Evolutionary conservation across 495 filamentous ascomycete species (phyloP).

Genomic region (Penicillium pulvis): DNA sequence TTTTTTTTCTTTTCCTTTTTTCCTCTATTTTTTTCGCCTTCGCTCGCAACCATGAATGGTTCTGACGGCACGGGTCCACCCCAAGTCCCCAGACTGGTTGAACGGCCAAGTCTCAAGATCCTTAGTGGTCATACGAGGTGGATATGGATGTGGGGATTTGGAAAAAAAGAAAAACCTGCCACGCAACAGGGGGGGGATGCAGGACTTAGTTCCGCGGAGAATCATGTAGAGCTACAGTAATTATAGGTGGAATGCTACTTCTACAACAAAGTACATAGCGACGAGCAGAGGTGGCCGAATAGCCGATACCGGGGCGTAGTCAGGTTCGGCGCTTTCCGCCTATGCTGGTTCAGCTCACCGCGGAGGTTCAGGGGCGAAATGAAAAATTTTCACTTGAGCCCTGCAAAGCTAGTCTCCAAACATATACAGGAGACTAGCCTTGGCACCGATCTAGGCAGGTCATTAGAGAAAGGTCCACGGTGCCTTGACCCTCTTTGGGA

Average conservation of each 20-base stretch:
- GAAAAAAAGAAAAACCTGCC: slow-evolving; percentile 4
- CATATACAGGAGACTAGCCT: not conserved
- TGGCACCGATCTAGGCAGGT: slow-evolving; percentile 6
- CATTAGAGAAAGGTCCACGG: slow-evolving; percentile 1
- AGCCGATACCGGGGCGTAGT: slow-evolving; percentile 29
- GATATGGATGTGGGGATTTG: not conserved
- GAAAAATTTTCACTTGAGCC: not conserved
- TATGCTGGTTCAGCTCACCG: slow-evolving; percentile 23
- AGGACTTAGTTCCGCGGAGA: slow-evolving; percentile 16
- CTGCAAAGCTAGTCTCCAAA: not conserved
- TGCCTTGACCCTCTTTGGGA: slow-evolving; percentile 6
- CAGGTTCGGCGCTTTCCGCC: slow-evolving; percentile 12
- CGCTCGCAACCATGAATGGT: slow-evolving; percentile 13
- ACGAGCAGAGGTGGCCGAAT: slow-evolving; percentile 4
- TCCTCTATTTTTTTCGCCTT: slow-evolving; percentile 14
- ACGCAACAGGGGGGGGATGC: not conserved
- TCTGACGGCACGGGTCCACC: slow-evolving; percentile 25
- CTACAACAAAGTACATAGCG: not conserved
- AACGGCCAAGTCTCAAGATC: not conserved
- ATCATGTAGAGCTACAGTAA: not conserved
- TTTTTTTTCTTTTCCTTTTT: slow-evolving; percentile 21
- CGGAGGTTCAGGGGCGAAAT: slow-evolving; percentile 14
- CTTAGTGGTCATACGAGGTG: slow-evolving; percentile 6
- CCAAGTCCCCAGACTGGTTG: slow-evolving; percentile 9
- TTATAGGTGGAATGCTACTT: not conserved